Conservation (phyloP, 345 rosid species). For the Turritis glabra region DNA sequence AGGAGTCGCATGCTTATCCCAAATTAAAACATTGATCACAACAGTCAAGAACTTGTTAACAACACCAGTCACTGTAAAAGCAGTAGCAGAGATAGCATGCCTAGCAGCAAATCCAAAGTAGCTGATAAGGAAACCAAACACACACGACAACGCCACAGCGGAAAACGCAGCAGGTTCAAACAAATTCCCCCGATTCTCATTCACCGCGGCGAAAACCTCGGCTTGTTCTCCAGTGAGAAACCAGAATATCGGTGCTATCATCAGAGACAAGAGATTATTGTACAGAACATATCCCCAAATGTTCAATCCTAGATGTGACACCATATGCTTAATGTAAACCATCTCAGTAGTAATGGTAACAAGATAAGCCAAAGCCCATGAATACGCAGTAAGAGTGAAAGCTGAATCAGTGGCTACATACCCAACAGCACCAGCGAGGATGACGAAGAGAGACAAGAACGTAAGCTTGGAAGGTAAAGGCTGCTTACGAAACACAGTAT, state of each 20-base stretch:
- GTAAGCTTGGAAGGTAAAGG: conserved; percentile 86
- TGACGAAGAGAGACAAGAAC: conserved; percentile 57
- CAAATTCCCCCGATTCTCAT: conserved; percentile 53
- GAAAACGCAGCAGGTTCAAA: conserved; percentile 60
- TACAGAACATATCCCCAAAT: conserved; percentile 96
- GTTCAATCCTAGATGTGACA: conserved; percentile 86
- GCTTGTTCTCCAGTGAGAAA: conserved; percentile 73
- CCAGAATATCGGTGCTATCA: conserved; percentile 95
- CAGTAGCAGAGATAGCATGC: conserved; percentile 90
- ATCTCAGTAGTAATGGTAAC: conserved; percentile 91
- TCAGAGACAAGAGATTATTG: conserved; percentile 82
- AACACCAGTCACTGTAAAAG: conserved; percentile 96
- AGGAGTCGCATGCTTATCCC: conserved; percentile 97
- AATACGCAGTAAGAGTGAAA: conserved; percentile 81
- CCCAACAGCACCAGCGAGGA: conserved; percentile 89
- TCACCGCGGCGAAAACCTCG: conserved; percentile 65
- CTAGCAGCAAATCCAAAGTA: conserved; percentile 97
- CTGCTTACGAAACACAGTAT: conserved; percentile 76
- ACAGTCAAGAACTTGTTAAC: conserved; percentile 97
- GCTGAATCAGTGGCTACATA: conserved; percentile 92
- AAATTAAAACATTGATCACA: conserved; percentile 84
- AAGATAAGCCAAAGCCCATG: conserved; percentile 92
- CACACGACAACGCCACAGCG: conserved; percentile 78
- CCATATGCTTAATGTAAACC: conserved; percentile 98
- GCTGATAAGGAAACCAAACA: conserved; percentile 90